These are phyloP conservation scores for Colletotrichum abscissum DNA, from an alignment of 2,329 filamentous ascomycete species.

Conservation along the genomic window DNA sequence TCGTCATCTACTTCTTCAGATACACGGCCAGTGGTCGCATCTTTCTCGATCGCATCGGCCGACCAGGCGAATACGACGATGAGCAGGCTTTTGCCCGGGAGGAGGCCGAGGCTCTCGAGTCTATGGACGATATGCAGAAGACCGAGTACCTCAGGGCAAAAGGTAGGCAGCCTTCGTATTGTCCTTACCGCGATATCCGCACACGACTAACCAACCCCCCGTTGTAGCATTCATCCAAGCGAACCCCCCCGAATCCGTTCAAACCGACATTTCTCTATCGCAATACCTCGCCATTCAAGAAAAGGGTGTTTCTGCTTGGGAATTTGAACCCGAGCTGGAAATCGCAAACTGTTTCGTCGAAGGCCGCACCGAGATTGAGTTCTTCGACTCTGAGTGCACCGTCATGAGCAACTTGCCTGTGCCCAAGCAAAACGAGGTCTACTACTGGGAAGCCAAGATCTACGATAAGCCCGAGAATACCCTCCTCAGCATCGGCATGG, in stretches of 20 bases:
- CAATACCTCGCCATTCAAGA: constrained; percentile 99
- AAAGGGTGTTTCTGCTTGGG: constrained; percentile 99
- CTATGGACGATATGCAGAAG: constrained; percentile 93
- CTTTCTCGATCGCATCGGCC: constrained; percentile 89
- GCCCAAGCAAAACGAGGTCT: constrained; percentile 98
- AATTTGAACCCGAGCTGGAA: constrained; percentile 98
- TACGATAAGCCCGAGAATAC: constrained; percentile 96
- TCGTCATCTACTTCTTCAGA: constrained; percentile 91
- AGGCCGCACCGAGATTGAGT: constrained; percentile 95
- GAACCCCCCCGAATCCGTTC: constrained; percentile 93
- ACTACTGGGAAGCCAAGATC: constrained; percentile 99
- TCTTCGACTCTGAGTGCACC: constrained; percentile 97
- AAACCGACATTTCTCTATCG: constrained; percentile 96
- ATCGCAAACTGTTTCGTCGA: constrained; percentile 99
- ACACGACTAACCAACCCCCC: constrained; percentile 5
- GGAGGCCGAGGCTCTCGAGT: constrained; percentile 93
- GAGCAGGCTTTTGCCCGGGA: constrained; percentile 94
- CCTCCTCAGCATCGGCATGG: constrained; percentile 89
- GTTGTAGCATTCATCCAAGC: constrained; percentile 86
- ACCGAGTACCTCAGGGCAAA: constrained; percentile 95
- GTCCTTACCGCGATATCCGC: constrained; percentile 1
- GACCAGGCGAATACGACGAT: constrained; percentile 97
- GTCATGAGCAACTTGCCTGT: constrained; percentile 97
- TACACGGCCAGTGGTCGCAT: constrained; percentile 91
- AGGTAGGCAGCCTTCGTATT: constrained; percentile 69